Conservation (phyloP, 805 yeast genomes). For the Pichia nanzhaoensis region DNA sequence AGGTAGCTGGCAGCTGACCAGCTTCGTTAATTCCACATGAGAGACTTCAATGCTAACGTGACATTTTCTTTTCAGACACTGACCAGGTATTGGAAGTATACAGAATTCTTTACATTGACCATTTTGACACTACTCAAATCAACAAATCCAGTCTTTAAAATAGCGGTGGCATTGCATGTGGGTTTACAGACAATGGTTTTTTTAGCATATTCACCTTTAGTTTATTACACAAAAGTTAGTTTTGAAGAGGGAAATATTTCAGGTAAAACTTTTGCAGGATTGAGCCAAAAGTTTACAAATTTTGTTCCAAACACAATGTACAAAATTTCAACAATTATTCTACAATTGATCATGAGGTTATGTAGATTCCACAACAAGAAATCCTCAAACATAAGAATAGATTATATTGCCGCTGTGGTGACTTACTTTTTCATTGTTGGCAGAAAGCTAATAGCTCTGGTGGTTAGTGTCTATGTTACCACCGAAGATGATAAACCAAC, state of each 20-base stretch:
- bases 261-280: conserved; percentile 9
- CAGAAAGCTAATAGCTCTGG: conserved; percentile 25
- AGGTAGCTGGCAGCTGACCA: no score
- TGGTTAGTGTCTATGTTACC: conserved; percentile 25
- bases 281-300: conserved; percentile 16
- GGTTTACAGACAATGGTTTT: conserved; percentile 21
- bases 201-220: conserved; percentile 19
- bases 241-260: conserved; percentile 3
- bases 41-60: not conserved
- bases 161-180: conserved; percentile 24
- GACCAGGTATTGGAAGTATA: conserved; percentile 14
- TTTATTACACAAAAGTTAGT: conserved; percentile 19
- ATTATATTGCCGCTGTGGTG: conserved; percentile 14
- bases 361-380: not conserved
- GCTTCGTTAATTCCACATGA: no score
- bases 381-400: not conserved
- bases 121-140: conserved; percentile 17
- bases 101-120: conserved; percentile 10
- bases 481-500: conserved; percentile 24
- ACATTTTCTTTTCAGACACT: conserved; percentile 12
- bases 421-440: conserved; percentile 23
- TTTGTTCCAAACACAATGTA: conserved; percentile 23
- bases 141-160: conserved; percentile 23
- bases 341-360: conserved; percentile 8
- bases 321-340: conserved; percentile 15